These are phyloP conservation scores for Triangularia verruculosa DNA, from an alignment of 2,329 filamentous ascomycete genomes.

Conservation along the genomic window DNA sequence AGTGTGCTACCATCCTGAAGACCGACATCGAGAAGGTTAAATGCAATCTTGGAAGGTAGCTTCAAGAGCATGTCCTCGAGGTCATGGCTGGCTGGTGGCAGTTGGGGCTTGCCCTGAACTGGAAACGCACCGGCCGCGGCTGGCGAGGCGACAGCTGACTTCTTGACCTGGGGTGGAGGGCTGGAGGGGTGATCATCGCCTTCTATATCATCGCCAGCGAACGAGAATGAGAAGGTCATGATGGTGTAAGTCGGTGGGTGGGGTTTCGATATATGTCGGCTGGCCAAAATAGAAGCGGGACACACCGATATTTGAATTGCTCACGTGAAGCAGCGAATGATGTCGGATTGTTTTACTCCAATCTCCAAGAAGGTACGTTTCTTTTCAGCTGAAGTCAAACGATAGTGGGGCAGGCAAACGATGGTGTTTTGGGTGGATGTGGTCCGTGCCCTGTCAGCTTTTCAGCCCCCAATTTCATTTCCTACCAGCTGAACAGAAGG, in stretches of 20 bases:
- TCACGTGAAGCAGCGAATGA: not conserved
- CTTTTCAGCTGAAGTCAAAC: slow-evolving; percentile 4
- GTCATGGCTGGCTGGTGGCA: slow-evolving; percentile 52
- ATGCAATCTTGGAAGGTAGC: slow-evolving; percentile 73
- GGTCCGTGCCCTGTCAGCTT: not conserved
- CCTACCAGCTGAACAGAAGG: not conserved
- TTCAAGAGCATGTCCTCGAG: slow-evolving; percentile 50
- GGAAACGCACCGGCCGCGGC: slow-evolving; percentile 52
- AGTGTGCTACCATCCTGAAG: slow-evolving; percentile 55
- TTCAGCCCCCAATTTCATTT: not conserved
- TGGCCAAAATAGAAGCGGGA: not conserved
- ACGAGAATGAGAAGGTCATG: slow-evolving; percentile 55
- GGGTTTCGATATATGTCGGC: not conserved
- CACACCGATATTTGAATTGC: not conserved
- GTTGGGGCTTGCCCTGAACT: slow-evolving; percentile 57
- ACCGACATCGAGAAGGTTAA: slow-evolving; percentile 57
- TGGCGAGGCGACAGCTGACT: slow-evolving; percentile 21
- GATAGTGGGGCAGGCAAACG: not conserved
- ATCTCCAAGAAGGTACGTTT: not conserved
- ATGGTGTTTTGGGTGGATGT: not conserved
- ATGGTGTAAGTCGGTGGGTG: slow-evolving; percentile 2
- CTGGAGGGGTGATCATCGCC: slow-evolving; percentile 38
- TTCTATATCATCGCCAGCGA: slow-evolving; percentile 64
- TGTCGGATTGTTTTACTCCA: not conserved
- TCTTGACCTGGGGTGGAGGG: slow-evolving; percentile 24